These are phyloP conservation scores for Bryum argenteum DNA, from an alignment of 225 moss, liverwort and hornwort species.

Conservation along the genomic window DNA sequence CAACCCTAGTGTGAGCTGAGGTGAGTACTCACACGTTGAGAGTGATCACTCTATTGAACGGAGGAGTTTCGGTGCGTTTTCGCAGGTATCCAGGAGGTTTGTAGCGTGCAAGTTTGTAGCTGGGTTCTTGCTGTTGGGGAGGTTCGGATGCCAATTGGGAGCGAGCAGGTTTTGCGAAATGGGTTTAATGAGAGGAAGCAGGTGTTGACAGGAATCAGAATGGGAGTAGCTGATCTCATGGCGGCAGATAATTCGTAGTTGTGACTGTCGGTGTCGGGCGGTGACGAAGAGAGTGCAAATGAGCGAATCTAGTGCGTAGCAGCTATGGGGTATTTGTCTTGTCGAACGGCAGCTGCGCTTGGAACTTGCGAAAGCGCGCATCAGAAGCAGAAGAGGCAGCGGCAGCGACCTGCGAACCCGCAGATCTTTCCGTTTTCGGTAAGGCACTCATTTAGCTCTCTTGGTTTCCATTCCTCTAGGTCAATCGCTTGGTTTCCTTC, in stretches of 20 bases:
- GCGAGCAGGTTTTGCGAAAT: not conserved
- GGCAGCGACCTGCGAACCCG: conserved; percentile 48
- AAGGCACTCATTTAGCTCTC: not conserved
- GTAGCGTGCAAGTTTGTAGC: not conserved
- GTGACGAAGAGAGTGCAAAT: conserved; percentile 10
- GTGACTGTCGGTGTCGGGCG: conserved; percentile 12
- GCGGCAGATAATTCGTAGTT: conserved; percentile 15
- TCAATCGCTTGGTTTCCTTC: not conserved
- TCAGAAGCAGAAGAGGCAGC: conserved; percentile 48
- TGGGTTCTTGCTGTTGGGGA: not conserved
- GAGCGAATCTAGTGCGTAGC: conserved; percentile 29
- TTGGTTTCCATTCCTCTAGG: too few species aligned
- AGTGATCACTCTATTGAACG: not conserved
- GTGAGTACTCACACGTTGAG: not conserved
- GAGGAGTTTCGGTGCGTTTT: conserved; percentile 8
- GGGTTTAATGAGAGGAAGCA: not conserved
- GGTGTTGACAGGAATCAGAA: conserved; percentile 8
- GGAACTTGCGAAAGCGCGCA: conserved; percentile 49
- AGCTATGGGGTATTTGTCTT: conserved; percentile 64
- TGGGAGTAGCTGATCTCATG: conserved; percentile 1
- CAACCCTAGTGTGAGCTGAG: not conserved
- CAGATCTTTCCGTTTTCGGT: conserved; percentile 49
- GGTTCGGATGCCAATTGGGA: not conserved
- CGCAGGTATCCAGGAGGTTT: conserved; percentile 16
- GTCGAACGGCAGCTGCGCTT: conserved; percentile 55